Evolutionary conservation across 192 early-diverging fungal species (phyloP).

Genomic region (Phycomyces nitens): DNA sequence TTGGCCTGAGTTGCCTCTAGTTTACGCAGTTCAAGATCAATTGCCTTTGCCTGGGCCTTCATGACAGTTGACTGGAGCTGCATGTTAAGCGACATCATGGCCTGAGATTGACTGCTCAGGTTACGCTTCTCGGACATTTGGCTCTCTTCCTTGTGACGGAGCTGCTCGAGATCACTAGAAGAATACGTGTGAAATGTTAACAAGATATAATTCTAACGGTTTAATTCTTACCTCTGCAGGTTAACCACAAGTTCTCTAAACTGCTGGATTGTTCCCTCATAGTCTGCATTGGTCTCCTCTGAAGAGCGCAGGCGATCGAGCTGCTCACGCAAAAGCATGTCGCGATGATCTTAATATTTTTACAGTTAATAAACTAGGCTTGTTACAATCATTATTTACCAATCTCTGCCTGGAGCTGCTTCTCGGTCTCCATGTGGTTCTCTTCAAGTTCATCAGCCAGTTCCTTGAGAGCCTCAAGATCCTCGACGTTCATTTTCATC

Average conservation of each 20-base stretch:
- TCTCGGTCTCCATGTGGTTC: slow-evolving; percentile 84
- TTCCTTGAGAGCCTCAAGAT: slow-evolving; percentile 86
- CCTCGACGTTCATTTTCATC: slow-evolving; percentile 71
- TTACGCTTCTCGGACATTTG: slow-evolving; percentile 53
- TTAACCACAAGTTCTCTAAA: slow-evolving; percentile 80
- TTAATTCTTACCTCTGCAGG: slow-evolving; percentile 57
- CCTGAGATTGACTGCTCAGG: slow-evolving; percentile 69
- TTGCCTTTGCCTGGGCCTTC: slow-evolving; percentile 83
- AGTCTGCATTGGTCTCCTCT: slow-evolving; percentile 83
- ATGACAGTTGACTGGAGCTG: slow-evolving; percentile 76
- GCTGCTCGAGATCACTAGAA: slow-evolving; percentile 61
- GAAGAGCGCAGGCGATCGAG: slow-evolving; percentile 53
- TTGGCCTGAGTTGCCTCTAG: slow-evolving; percentile 82
- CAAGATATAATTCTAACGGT: slow-evolving; percentile 7
- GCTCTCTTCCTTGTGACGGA: slow-evolving; percentile 64
- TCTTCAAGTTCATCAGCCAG: slow-evolving; percentile 93
- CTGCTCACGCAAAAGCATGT: slow-evolving; percentile 61
- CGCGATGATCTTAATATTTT: slow-evolving; percentile 51
- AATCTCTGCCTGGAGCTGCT: slow-evolving; percentile 82
- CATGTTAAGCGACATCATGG: slow-evolving; percentile 75
- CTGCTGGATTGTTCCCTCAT: slow-evolving; percentile 79
- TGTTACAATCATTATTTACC: slow-evolving; percentile 29
- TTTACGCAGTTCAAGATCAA: slow-evolving; percentile 87
- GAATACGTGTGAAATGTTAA: neutral
- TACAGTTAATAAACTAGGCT: neutral